These are phyloP conservation scores for Wilcoxina mikolae DNA, from an alignment of 495 filamentous ascomycete genomes.

Conservation along the genomic window DNA sequence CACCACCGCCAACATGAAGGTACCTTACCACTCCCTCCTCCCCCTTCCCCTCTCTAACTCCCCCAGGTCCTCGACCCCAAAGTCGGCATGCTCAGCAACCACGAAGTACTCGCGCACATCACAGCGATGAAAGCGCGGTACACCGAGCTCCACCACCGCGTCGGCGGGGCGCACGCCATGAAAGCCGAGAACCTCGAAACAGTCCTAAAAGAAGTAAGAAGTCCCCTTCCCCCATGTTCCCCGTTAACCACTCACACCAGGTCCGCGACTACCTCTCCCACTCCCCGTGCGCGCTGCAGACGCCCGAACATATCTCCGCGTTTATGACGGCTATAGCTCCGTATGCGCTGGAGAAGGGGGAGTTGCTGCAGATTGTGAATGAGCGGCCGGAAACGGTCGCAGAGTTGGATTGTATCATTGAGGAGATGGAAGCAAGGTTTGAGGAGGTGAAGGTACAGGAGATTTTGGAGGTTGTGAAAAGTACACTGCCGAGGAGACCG, in stretches of 20 bases:
- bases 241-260: constrained; percentile 1
- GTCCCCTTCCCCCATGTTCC: background rate
- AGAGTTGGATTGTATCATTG: constrained; percentile 35
- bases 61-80: constrained; percentile 51
- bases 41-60: too few relatives aligned
- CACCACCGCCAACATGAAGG: constrained; percentile 44
- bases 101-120: constrained; percentile 49
- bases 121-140: constrained; percentile 30
- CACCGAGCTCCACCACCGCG: constrained; percentile 17
- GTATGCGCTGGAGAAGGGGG: constrained; percentile 36
- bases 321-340: constrained; percentile 15
- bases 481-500: constrained; percentile 14
- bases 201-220: constrained; percentile 32
- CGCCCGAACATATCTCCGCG: constrained; percentile 11
- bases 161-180: constrained; percentile 22
- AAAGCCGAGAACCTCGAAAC: constrained; percentile 36
- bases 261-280: constrained; percentile 25
- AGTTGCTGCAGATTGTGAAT: constrained; percentile 52
- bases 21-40: too few relatives aligned
- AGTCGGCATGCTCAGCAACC: constrained; percentile 47
- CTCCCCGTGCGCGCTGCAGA: constrained; percentile 21
- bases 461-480: constrained; percentile 30
- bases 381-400: constrained; percentile 33
- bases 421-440: constrained; percentile 38
- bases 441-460: constrained; percentile 28